Evolutionary conservation across 2,329 filamentous ascomycete genomes (phyloP).

Genomic region (Venturia carpophila): DNA sequence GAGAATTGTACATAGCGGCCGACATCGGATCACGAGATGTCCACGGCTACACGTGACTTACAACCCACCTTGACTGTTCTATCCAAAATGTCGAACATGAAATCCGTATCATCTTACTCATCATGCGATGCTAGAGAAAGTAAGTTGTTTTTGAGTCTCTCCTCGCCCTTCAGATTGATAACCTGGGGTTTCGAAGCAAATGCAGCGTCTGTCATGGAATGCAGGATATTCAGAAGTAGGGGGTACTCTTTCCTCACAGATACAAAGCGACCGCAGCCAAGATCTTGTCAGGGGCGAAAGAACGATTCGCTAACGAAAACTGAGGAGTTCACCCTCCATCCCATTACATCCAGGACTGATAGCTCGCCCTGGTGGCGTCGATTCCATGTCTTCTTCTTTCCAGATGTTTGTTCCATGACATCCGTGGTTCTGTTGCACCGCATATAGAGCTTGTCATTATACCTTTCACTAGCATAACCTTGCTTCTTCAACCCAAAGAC

Average conservation of each 20-base stretch:
- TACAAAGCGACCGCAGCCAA: background rate
- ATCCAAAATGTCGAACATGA: too few relatives aligned
- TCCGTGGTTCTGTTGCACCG: background rate
- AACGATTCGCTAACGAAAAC: background rate
- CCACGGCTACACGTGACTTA: background rate
- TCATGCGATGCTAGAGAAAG: too few relatives aligned
- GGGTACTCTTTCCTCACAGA: too few relatives aligned
- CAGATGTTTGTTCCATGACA: background rate
- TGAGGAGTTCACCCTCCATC: background rate
- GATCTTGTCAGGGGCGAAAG: background rate
- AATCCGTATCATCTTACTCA: background rate
- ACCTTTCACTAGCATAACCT: background rate
- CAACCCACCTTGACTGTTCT: too few relatives aligned
- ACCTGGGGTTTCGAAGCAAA: too few relatives aligned
- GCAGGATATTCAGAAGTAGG: too few relatives aligned
- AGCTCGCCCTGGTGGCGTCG: background rate
- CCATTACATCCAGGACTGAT: background rate
- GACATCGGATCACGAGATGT: too few relatives aligned
- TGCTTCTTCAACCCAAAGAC: background rate
- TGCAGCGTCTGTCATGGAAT: too few relatives aligned
- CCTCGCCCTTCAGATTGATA: too few relatives aligned
- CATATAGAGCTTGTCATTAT: background rate
- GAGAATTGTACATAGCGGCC: too few relatives aligned
- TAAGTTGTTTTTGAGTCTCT: too few relatives aligned
- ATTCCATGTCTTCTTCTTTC: background rate